Evolutionary conservation across 139 green algal species (phyloP), one percentile per base, ranked within the genome.

Genomic region (Trebouxia sp.): DNA sequence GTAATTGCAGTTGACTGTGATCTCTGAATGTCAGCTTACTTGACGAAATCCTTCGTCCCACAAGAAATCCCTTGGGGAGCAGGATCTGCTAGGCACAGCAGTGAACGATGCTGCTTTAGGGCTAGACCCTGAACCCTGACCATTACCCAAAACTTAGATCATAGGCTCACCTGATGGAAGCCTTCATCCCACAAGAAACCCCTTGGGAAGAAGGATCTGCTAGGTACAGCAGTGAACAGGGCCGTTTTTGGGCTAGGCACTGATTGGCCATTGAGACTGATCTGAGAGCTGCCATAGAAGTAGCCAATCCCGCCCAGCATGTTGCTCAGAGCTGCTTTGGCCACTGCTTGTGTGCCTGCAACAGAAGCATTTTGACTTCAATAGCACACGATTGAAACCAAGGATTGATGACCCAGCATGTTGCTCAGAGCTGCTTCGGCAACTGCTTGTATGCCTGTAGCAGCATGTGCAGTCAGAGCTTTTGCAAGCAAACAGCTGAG

Each of bases 31-130:
- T 22, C 53, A 20, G 10, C 38, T 20, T 74, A 97, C 89, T 87
- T 98, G 95, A 87, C 98, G 95, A 86, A 98, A 98, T 58, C 95
- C 95, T 85, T 98, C 95, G 74, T 98, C 95, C 95, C 95, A 98
- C 2, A 98, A 86, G 87, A 98, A 98, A 38, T 94, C 95, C 0
- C 95, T 86, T 0, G 95, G 95, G 79, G 98, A 98, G 88, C 97
- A 96, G 83, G 87, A 91, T 56, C 95, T 87, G 87, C 88, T 94
- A 51, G 95, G 95, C 38, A 93, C 87, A 0, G 90, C 89, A 5
- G 90, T 94, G 82, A 91, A 94, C 3, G 95, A 84, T 5, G 80
- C 32, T 17, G 76, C 56, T 6, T 17, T 22, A 28, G 50, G 20
- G 20, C 26, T 17, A 17, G n/a, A n/a, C n/a, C n/a, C n/a, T n/a